These are phyloP conservation scores for Chlorella vulgaris DNA, from an alignment of 139 green algal species.

Conservation along the genomic window DNA sequence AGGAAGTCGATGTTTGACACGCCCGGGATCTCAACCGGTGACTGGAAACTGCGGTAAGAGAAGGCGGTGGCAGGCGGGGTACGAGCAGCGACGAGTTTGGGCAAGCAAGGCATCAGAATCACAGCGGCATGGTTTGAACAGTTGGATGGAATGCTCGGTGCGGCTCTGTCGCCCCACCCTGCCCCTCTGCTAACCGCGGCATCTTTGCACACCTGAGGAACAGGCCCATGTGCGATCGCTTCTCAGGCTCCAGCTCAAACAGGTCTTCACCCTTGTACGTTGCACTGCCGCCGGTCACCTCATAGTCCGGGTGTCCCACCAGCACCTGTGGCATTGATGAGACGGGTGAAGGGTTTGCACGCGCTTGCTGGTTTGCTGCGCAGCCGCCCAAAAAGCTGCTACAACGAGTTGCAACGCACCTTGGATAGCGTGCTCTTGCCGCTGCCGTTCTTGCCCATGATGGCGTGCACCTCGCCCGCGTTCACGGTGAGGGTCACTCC, in stretches of 20 bases:
- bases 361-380: neutral
- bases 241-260: constrained; percentile 91
- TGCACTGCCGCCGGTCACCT: constrained; percentile 85
- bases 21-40: constrained; percentile 94
- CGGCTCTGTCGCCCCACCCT: too few species aligned
- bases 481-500: constrained; percentile 91
- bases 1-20: constrained; percentile 98
- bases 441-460: constrained; percentile 99
- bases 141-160: too few species aligned
- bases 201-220: constrained; percentile 76
- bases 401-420: constrained; percentile 14
- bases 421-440: constrained; percentile 97
- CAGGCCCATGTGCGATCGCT: constrained; percentile 87
- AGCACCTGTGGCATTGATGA: constrained; percentile 62
- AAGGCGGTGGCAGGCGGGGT: too few species aligned
- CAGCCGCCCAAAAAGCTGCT: neutral
- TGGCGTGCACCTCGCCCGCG: constrained; percentile 92
- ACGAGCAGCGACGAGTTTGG: too few species aligned
- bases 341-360: neutral
- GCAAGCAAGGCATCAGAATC: too few species aligned
- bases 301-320: constrained; percentile 97
- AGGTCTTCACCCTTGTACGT: constrained; percentile 94
- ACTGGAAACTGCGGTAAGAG: constrained; percentile 77
- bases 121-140: too few species aligned
- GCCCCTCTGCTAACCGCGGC: neutral